Base-by-base conservation (phyloP, 2,329 filamentous ascomycete species). In the Hortaea sp. region DNA sequence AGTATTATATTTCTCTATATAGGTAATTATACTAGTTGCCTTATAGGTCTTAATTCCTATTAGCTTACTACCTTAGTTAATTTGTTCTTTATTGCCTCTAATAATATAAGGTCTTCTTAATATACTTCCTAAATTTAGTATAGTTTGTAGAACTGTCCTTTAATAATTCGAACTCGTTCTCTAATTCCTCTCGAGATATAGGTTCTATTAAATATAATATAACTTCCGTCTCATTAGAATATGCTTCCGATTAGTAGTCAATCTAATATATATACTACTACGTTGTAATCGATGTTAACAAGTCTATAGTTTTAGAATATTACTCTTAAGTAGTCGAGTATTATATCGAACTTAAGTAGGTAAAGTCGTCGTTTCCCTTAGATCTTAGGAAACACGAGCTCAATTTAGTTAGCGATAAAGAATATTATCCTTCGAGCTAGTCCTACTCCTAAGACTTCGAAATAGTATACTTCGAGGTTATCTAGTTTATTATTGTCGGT, bases 241-340 rank as follows among this genome's bases (percentile, higher is more conserved):
- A 12, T 28, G 29, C 50, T 51, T 39, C 50, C 42, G 6, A 53
- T 29, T 30, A 28, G 50, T 40, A 42, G 29, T 11, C n/a, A n/a
- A n/a, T n/a, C n/a, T n/a, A n/a, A n/a, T n/a, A n/a, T n/a, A n/a
- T n/a, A n/a, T n/a, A n/a, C n/a, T n/a, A n/a, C n/a, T n/a, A n/a
- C n/a, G n/a, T n/a, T n/a, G n/a, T n/a, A n/a, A n/a, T n/a, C n/a
- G n/a, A n/a, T n/a, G n/a, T n/a, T n/a, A n/a, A n/a, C n/a, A n/a
- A n/a, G n/a, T n/a, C n/a, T n/a, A n/a, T n/a, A n/a, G n/a, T n/a
- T n/a, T n/a, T n/a, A n/a, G n/a, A n/a, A n/a, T n/a, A n/a, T n/a
- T n/a, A n/a, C n/a, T n/a, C n/a, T n/a, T n/a, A n/a, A n/a, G n/a
- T n/a, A n/a, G n/a, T n/a, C n/a, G n/a, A n/a, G n/a, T n/a, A n/a